Conservation (phyloP, 106 monocot genomes). For the Dendrobium chrysotoxum region DNA sequence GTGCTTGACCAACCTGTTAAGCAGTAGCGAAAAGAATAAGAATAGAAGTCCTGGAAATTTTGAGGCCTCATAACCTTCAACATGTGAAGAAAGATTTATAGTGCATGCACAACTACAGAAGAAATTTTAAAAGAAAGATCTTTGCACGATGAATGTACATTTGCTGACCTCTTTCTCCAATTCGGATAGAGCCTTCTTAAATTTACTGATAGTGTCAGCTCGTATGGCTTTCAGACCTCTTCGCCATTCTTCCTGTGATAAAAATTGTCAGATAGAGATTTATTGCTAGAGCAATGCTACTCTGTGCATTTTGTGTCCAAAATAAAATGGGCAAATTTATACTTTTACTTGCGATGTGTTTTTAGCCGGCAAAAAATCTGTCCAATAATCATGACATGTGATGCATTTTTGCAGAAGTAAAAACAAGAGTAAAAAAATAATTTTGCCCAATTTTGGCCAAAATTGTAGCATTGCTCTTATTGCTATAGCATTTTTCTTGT, state of each 20-base stretch:
- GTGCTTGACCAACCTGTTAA: conserved; percentile 60
- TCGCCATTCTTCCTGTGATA: conserved; percentile 78
- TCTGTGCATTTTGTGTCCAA: neutral
- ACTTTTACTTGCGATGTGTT: neutral
- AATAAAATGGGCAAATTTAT: neutral
- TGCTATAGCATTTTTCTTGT: neutral
- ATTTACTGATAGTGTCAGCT: conserved; percentile 61
- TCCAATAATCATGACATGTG: too few species aligned
- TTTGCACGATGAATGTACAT: neutral
- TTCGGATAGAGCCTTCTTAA: conserved; percentile 71
- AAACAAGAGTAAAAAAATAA: neutral
- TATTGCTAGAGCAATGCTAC: neutral
- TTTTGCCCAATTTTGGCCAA: neutral
- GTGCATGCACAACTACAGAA: neutral
- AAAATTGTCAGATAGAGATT: neutral
- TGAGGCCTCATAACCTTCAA: conserved; percentile 62
- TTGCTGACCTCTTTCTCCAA: conserved; percentile 56
- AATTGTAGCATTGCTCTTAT: neutral
- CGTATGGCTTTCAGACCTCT: conserved; percentile 64
- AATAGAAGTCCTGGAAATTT: conserved; percentile 76
- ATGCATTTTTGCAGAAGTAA: neutral
- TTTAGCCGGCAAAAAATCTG: neutral
- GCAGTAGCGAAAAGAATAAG: conserved; percentile 81
- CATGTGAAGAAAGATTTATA: neutral
- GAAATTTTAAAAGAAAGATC: neutral